A percentile compares a stretch with the other conserved stretches of the same genome.
phyloP scores from a whole-genome alignment of 768 basidiomycete species.

The Tylopilus intermedius region DNA sequence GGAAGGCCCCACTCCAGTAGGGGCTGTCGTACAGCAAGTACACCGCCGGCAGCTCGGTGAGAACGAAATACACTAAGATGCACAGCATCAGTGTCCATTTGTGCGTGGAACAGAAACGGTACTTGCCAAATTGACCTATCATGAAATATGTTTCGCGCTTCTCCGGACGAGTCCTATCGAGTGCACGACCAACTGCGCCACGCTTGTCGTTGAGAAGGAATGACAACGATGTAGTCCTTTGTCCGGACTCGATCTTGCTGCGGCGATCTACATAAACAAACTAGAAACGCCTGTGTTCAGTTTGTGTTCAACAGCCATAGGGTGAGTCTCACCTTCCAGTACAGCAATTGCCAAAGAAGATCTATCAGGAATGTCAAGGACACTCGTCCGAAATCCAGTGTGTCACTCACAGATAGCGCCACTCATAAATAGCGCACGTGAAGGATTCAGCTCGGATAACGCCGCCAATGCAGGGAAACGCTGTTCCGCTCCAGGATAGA shows the following conservation, averaged over 20 bases:
- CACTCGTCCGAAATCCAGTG: slow-evolving; percentile 4
- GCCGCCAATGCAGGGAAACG: slow-evolving; percentile 83
- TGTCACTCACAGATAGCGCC: slow-evolving; percentile 70
- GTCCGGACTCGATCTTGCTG: slow-evolving; percentile 85
- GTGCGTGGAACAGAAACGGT: neutral
- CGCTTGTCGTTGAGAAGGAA: slow-evolving; percentile 86
- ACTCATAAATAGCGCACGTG: slow-evolving; percentile 70
- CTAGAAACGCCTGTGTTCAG: slow-evolving; percentile 30
- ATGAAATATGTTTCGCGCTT: slow-evolving; percentile 76
- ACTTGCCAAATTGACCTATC: slow-evolving; percentile 73
- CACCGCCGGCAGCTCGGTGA: slow-evolving; percentile 84
- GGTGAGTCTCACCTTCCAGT: slow-evolving; percentile 69
- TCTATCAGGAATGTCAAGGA: slow-evolving; percentile 44
- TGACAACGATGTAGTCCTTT: slow-evolving; percentile 86
- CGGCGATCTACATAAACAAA: slow-evolving; percentile 86
- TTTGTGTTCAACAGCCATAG: neutral
- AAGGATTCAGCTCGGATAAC: slow-evolving; percentile 66
- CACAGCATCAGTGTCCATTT: slow-evolving; percentile 2
- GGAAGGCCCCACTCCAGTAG: slow-evolving; percentile 70
- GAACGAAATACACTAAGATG: slow-evolving; percentile 66
- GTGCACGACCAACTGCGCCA: slow-evolving; percentile 68
- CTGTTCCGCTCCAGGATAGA: slow-evolving; percentile 70
- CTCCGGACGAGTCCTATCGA: slow-evolving; percentile 55
- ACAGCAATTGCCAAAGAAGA: slow-evolving; percentile 85
- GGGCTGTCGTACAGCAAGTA: slow-evolving; percentile 79